Conservation (phyloP, 2,329 filamentous ascomycete genomes). For the Clonostachys solani region DNA sequence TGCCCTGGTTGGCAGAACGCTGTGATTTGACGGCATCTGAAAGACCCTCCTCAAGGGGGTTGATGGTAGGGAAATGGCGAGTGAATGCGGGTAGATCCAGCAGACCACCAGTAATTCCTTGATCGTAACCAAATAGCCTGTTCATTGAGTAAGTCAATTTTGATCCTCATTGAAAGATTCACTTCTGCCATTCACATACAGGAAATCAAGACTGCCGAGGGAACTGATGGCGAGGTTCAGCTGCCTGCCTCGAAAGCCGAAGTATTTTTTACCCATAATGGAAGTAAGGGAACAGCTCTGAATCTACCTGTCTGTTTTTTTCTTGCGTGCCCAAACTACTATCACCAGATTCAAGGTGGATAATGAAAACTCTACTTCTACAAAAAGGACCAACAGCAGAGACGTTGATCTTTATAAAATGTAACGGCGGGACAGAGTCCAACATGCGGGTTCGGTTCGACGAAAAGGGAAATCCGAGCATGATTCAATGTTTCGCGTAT, state of each 20-base stretch:
- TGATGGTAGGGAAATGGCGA: conserved; percentile 30
- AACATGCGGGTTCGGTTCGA: too few species aligned
- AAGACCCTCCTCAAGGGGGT: conserved; percentile 16
- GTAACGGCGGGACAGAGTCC: too few species aligned
- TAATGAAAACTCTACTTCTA: too few species aligned
- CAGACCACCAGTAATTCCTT: conserved; percentile 32
- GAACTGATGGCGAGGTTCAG: conserved; percentile 9
- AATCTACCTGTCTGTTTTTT: too few species aligned
- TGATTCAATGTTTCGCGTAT: too few species aligned
- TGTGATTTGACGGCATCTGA: conserved; percentile 21
- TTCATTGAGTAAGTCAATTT: neutral
- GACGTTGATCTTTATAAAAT: too few species aligned
- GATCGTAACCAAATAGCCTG: conserved; percentile 24
- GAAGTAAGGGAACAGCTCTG: too few species aligned
- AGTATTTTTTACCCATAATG: conserved; percentile 4
- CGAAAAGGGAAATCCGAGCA: too few species aligned
- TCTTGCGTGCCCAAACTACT: too few species aligned
- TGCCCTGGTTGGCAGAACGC: conserved; percentile 19
- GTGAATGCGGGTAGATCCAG: conserved; percentile 17
- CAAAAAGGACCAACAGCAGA: too few species aligned
- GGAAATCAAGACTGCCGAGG: conserved; percentile 8
- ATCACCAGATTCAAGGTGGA: too few species aligned
- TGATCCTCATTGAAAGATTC: too few species aligned
- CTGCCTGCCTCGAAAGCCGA: conserved; percentile 7
- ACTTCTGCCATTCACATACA: neutral